Evolutionary conservation across 2,329 filamentous ascomycete genomes (phyloP), one percentile per base, ranked within the genome.

Genomic region (Pochonia chlamydosporia): DNA sequence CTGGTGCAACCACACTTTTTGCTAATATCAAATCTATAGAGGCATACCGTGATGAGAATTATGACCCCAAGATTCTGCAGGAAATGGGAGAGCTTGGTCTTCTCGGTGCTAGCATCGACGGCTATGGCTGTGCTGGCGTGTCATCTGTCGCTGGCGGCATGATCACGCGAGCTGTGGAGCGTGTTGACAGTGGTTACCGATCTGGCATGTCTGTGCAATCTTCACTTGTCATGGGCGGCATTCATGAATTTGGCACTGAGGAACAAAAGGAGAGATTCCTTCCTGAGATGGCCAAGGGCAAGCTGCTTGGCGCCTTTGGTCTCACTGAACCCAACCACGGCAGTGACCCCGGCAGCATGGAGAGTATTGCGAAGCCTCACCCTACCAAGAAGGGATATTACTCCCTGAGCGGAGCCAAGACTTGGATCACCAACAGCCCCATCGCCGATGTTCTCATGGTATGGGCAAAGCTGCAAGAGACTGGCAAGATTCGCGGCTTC

Each of bases 1-100:
- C 31, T 8, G 9, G 31, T 16, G 5, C 31, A 23, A 23, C 18
- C 10, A 39, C 18, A 39, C 10, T n/a, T 16, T 18, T 13, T 39
- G 35, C 35, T 39, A 23, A 39, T 14, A 39, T 23, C 9, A 42
- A 31, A 26, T 9, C 23, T 43, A 25, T 52, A 92, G 89, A 92
- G 68, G 87, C 88, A 50, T 95, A 91, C 54, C 68, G 90, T 54
- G 83, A 92, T 63, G 90, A 96, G 68, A 66, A 89, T 62, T 96
- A 91, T 69, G 90, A 96, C 65, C 78, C 80, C 58, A 84, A 85
- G 59, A 95, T 96, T 50, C 76, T 96, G 26, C 78, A 85, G 64
- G 90, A 96, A 69, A 96, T 96, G 90, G 90, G 91, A 37, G 88
- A 93, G 63, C 73, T 96, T 10, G 91, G 91, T n/a, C 76, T 96